These are phyloP conservation scores for Fusarium keratoplasticum DNA, from an alignment of 2,329 filamentous ascomycete genomes.

Conservation along the genomic window DNA sequence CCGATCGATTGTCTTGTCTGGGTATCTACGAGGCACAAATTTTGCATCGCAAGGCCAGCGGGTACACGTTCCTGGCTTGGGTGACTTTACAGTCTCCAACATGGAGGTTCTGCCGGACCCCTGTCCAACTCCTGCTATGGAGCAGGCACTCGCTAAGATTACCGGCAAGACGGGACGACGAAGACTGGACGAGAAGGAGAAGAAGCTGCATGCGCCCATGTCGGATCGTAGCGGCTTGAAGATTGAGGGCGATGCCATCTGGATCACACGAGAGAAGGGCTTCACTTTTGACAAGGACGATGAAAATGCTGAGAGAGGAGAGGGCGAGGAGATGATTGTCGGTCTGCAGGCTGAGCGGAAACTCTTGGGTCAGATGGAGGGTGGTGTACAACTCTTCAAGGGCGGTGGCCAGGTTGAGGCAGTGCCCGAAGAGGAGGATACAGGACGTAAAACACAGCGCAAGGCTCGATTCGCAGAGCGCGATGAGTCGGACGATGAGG, in stretches of 20 bases:
- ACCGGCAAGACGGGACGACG: slow-evolving; percentile 84
- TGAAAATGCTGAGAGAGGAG: slow-evolving; percentile 80
- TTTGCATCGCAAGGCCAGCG: slow-evolving; percentile 87
- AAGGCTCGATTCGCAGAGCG: slow-evolving; percentile 68
- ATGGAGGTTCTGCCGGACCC: slow-evolving; percentile 94
- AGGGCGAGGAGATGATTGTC: slow-evolving; percentile 95
- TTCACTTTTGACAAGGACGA: slow-evolving; percentile 79
- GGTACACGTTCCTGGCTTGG: slow-evolving; percentile 92
- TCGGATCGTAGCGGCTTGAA: slow-evolving; percentile 96
- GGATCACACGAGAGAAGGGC: slow-evolving; percentile 78
- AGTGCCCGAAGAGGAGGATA: slow-evolving; percentile 65
- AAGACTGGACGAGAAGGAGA: slow-evolving; percentile 94
- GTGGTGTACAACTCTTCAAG: slow-evolving; percentile 87
- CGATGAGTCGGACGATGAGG: slow-evolving; percentile 70
- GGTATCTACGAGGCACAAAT: slow-evolving; percentile 94
- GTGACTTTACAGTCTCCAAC: slow-evolving; percentile 84
- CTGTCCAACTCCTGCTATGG: slow-evolving; percentile 92
- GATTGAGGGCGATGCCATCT: slow-evolving; percentile 97
- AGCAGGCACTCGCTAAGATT: slow-evolving; percentile 86
- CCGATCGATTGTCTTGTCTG: slow-evolving; percentile 89
- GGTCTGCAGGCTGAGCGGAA: slow-evolving; percentile 85
- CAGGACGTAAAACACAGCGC: slow-evolving; percentile 70
- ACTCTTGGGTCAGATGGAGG: slow-evolving; percentile 83
- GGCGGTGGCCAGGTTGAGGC: slow-evolving; percentile 76
- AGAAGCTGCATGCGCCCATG: slow-evolving; percentile 96